Conservation (phyloP, 495 filamentous ascomycete species). For the Cercophora samala region DNA sequence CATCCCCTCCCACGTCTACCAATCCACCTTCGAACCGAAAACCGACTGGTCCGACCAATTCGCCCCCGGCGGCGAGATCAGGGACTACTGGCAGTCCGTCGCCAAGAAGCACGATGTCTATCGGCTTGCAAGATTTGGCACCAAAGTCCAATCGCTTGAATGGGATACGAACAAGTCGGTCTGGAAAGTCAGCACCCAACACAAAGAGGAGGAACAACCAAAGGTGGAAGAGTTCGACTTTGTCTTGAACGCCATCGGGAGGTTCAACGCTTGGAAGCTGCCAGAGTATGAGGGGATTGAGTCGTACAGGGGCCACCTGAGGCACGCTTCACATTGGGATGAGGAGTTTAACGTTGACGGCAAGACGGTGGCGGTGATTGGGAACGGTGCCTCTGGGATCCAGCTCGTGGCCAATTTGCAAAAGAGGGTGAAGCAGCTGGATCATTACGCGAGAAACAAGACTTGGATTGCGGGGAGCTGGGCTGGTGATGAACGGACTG, state of each 20-base stretch:
- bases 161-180: conserved; percentile 52
- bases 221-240: conserved; percentile 43
- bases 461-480: conserved; percentile 65
- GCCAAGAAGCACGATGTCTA: conserved; percentile 61
- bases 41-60: conserved; percentile 64
- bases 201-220: conserved; percentile 35
- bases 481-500: conserved; percentile 41
- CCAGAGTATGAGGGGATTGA: conserved; percentile 54
- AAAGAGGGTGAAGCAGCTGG: conserved; percentile 50
- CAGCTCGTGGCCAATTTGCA: conserved; percentile 60
- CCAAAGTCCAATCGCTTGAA: conserved; percentile 49
- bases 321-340: conserved; percentile 52
- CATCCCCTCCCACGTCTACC: conserved; percentile 70
- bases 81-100: conserved; percentile 59
- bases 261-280: conserved; percentile 56
- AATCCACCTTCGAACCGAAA: conserved; percentile 63
- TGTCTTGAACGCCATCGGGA: conserved; percentile 54
- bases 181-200: conserved; percentile 47
- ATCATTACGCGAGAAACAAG: conserved; percentile 62
- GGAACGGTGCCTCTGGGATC: conserved; percentile 55
- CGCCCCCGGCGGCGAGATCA: conserved; percentile 61
- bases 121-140: conserved; percentile 49
- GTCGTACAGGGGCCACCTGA: conserved; percentile 53
- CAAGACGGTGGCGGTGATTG: conserved; percentile 55
- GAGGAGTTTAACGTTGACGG: conserved; percentile 49